Evolutionary conservation across 345 rosid genomes (phyloP).

Genomic region (Lepidium didymum): DNA sequence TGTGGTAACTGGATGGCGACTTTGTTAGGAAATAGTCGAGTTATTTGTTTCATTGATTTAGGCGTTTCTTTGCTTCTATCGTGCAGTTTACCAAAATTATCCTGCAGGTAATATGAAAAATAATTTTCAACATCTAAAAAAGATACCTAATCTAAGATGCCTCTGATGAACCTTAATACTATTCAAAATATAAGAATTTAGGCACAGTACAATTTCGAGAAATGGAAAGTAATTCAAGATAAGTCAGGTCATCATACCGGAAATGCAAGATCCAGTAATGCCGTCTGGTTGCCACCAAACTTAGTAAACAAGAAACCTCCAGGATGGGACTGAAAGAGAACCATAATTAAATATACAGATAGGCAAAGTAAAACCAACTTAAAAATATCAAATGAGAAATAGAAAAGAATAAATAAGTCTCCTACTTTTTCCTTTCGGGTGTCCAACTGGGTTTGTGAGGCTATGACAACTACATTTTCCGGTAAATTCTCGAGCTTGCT

Average conservation of each 20-base stretch:
- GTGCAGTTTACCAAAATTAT: constrained; percentile 75
- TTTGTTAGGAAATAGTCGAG: constrained; percentile 92
- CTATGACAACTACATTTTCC: constrained; percentile 69
- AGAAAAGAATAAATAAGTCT: neutral
- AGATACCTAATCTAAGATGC: neutral
- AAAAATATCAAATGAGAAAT: neutral
- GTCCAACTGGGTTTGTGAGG: constrained; percentile 87
- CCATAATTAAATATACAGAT: neutral
- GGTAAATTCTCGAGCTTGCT: constrained; percentile 79
- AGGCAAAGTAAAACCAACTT: neutral
- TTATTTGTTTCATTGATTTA: constrained; percentile 82
- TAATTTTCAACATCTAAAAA: constrained; percentile 4
- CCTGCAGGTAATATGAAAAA: constrained; percentile 41
- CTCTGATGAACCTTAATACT: neutral
- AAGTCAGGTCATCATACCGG: constrained; percentile 48
- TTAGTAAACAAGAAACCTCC: constrained; percentile 91
- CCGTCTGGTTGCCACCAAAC: constrained; percentile 90
- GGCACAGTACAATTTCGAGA: neutral
- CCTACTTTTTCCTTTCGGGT: constrained; percentile 91
- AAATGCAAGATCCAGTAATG: constrained; percentile 84
- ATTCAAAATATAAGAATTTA: neutral
- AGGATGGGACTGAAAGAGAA: constrained; percentile 68
- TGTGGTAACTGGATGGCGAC: constrained; percentile 94
- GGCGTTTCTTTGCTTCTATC: constrained; percentile 89
- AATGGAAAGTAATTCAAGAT: neutral